Base-by-base conservation (phyloP, 805 yeast genomes). In the Yamadazyma tumulicola region DNA sequence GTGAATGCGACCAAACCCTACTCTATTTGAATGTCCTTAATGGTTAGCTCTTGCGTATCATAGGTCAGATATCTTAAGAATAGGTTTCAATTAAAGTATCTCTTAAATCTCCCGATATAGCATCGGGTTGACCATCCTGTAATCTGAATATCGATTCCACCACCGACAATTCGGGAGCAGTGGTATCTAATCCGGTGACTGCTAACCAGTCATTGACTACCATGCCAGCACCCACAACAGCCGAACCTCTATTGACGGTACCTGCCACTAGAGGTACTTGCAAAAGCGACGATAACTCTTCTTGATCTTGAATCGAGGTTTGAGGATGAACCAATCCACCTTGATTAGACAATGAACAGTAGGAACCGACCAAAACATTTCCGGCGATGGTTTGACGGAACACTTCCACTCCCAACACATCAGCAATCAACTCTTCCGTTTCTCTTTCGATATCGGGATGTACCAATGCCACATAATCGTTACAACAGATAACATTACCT, bases 371-470 rank as follows among this genome's bases (percentile, higher is more conserved):
- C 42, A 93, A 74, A 39, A 93, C 97, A 64, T 93, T 91, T 49
- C 97, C 97, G 10, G 98, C 97, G 51, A 93, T 89, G 31, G 99
- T 93, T 67, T 93, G 98, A 70, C 97, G 83, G 76, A 93, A 93
- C 29, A 93, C 99, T 67, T 93, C 99, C 35, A 93, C 99, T 41
- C 98, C 99, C 39, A 93, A 74, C 11, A 89, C 96, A 63, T 93
- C 99, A 29, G 97, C 95, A 57, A 93, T 93, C 51, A 93, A 71
- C 69, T 93, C 99, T 69, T 93, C 99, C 34, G 98, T 93, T 67
- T 93, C 99, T 60, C 98, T 82, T 72, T 93, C 99, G 47, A 93
- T 87, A 69, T 93, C 99, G 33, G 99, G 99, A 64, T 93, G 99
- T 35, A 93, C 98, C 47, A 93, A 75, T 3, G 99, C 99, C 51